Percentiles rank a stretch among this genome's conserved stretches.
phyloP scores from a whole-genome alignment of 129 eudicot species.

The Tagetes patula region DNA sequence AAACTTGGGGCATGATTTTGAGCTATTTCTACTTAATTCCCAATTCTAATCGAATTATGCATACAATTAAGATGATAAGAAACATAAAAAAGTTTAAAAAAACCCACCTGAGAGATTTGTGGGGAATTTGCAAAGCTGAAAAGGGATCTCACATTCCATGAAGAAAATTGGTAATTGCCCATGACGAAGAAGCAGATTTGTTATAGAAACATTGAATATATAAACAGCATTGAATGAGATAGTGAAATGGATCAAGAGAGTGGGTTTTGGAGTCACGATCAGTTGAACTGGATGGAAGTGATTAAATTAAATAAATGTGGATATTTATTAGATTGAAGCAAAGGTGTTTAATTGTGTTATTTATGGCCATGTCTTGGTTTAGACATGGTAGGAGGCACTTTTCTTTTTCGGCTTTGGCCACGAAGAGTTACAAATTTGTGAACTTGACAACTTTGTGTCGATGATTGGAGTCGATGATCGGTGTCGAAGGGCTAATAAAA shows the following conservation, averaged over 20 bases:
- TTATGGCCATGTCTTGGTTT: no score
- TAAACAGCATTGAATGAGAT: slow-evolving; percentile 1
- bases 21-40: slow-evolving; percentile 17
- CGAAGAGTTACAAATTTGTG: no score
- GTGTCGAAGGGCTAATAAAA: no score
- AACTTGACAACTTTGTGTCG: no score
- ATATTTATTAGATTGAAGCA: no score
- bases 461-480: no score
- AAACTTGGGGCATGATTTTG: slow-evolving; percentile 2
- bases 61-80: slow-evolving; percentile 9
- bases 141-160: slow-evolving; percentile 37
- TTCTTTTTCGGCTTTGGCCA: no score
- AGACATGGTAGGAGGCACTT: no score
- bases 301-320: no score
- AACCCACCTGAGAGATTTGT: slow-evolving; percentile 35
- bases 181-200: not conserved
- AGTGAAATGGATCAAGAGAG: not conserved
- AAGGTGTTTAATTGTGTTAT: no score
- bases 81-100: not conserved
- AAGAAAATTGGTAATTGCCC: slow-evolving; percentile 30
- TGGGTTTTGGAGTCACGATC: slow-evolving; percentile 7
- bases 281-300: not conserved
- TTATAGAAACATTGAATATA: not conserved
- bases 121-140: slow-evolving; percentile 24
- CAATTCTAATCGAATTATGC: not conserved